Evolutionary conservation across 192 early-diverging fungal genomes (phyloP).

Genomic region (Entrophospora sp.): DNA sequence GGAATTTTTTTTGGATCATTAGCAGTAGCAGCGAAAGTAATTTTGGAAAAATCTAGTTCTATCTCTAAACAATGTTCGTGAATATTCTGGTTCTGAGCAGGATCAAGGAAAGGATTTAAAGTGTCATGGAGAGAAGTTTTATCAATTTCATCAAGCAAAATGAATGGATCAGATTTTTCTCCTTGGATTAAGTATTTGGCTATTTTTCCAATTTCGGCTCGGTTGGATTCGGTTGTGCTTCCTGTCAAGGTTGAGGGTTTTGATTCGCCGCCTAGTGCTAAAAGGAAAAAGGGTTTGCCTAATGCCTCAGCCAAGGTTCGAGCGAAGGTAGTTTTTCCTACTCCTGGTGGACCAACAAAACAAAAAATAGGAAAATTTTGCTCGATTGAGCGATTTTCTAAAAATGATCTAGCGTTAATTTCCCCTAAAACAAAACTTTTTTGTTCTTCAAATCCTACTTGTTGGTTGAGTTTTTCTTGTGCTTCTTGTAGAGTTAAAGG

Average conservation of each 20-base stretch:
- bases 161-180: neutral
- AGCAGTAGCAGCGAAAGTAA: neutral
- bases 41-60: neutral
- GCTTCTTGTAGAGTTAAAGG: neutral
- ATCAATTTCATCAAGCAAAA: slow-evolving; percentile 5
- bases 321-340: slow-evolving; percentile 4
- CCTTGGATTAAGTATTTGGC: neutral
- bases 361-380: neutral
- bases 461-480: neutral
- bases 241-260: neutral
- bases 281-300: neutral
- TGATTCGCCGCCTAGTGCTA: neutral
- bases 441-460: slow-evolving; percentile 5
- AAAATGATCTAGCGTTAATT: neutral
- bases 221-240: neutral
- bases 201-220: neutral
- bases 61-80: neutral
- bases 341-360: neutral
- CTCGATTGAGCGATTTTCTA: neutral
- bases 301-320: neutral
- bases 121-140: neutral
- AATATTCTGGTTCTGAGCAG: neutral
- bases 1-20: too few relatives aligned
- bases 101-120: neutral
- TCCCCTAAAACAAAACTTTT: neutral